Base-by-base conservation (phyloP, 2,329 filamentous ascomycete genomes). In the Xylaria hypoxylon region DNA sequence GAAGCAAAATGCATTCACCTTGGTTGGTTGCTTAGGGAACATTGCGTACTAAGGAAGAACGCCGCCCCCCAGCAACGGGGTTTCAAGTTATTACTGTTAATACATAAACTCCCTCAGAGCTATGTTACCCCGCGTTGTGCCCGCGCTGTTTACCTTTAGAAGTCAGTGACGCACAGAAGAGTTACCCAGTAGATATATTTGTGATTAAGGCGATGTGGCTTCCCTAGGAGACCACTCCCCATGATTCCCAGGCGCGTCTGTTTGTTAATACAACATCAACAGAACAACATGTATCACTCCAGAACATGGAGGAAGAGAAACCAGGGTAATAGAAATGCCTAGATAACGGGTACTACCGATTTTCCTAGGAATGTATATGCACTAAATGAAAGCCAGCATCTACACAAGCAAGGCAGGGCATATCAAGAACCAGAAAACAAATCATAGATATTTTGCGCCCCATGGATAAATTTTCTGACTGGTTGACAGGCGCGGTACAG, bases 41-140 rank as follows among this genome's bases (percentile, higher is more conserved):
- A 52, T 52, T 35, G 24, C 26, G 26, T 15, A n/a, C 17, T 13
- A 17, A 22, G 42, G 26, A 31, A 28, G n/a, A 51, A 47, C 2
- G 17, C 33, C 33, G 17, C n/a, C 10, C 10, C 19, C 52, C 17
- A 63, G 61, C 42, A 51, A 58, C 45, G 2, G 52, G 17, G 19
- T 7, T 57, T 33, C 28, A 31, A 35, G 33, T 11, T 42, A 7
- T 42, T 2, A 22, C 8, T 3, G 22, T 22, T 55, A 11, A 11
- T 40, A 26, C 35, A 42, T 6, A 55, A n/a, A n/a, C 4, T 22
- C 35, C 24, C 22, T 42, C 15, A 26, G 35, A 24, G 17, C 42
- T 33, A 15, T 42, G 17, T 26, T 55, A 40, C 55, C 62, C 62
- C 56, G 24, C 56, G 35, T 19, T 19, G 28, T 22, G 17, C 26